Evolutionary conservation across 495 filamentous ascomycete genomes (phyloP), one percentile per base, ranked within the genome.

Genomic region (Melanomma pulvis-pyrius): DNA sequence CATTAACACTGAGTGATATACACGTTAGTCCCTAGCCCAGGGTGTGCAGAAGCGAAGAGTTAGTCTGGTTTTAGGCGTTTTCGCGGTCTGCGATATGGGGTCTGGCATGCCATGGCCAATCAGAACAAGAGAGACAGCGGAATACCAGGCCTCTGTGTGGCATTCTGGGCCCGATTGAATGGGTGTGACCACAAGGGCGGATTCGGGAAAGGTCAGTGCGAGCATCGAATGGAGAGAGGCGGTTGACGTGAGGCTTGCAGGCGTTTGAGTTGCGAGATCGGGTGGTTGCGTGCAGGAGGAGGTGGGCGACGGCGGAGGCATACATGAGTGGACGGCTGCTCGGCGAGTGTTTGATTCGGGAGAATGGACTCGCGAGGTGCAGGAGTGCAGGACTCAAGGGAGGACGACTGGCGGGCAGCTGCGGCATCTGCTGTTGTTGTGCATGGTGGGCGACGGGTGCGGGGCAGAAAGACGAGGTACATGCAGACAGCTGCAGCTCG

Each of bases 111-210:
- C 48, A n/a, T 15, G 48, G 48, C 25, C 48, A 17, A 25, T 30
- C 47, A 21, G 21, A 26, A n/a, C 2, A 21, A n/a, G n/a, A 13
- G 47, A 17, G 39, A 47, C 46, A 39, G 52, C 50, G 39, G 46
- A n/a, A 21, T 55, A 19, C 22, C 17, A 44, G 30, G 36, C 32
- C 50, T 25, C n/a, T 56, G 21, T 19, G 28, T 52, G 29, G 28
- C 22, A 24, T 26, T 53, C 19, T 4, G 60, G 63, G 41, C 60
- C 66, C 66, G 61, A 64, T 24, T 26, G 55, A 51, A 36, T 30
- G 66, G 66, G 30, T 29, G 22, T 44, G 21, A 54, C 66, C 66
- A 60, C 19, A 28, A 62, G 24, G 28, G 60, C 55, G 66, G 66
- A 44, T 47, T 59, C 60, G 53, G 60, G 46, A 13, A 17, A 63